phyloP scores from a whole-genome alignment of 1,139 yeast genomes.

The Arxiozyma heterogenica region DNA sequence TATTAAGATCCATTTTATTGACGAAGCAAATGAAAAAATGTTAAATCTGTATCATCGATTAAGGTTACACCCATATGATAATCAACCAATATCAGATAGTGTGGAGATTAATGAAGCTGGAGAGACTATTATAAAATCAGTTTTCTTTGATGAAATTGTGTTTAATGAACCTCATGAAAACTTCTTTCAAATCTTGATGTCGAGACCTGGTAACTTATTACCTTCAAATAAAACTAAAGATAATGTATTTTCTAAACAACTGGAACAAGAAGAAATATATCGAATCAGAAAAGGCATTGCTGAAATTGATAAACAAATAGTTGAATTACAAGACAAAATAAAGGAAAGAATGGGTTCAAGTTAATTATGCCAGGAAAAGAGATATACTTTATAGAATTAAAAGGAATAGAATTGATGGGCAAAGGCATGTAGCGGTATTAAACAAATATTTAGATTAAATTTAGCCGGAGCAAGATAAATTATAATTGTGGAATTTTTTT shows the following conservation, averaged over 20 bases:
- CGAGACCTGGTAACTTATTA: constrained; percentile 62
- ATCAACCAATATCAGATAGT: constrained; percentile 25
- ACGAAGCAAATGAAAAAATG: constrained; percentile 83
- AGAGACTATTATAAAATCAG: constrained; percentile 45
- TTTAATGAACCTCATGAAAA: constrained; percentile 94
- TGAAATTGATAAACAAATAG: constrained; percentile 51
- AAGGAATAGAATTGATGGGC: background rate
- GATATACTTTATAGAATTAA: no score
- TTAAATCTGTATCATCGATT: constrained; percentile 80
- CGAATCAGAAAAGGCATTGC: constrained; percentile 59
- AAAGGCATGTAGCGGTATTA: background rate
- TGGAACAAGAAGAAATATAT: constrained; percentile 73
- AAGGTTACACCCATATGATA: constrained; percentile 80
- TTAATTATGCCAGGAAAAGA: background rate
- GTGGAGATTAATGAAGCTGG: constrained; percentile 16
- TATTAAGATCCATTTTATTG: constrained; percentile 74
- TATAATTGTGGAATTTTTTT: no score
- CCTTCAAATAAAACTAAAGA: constrained; percentile 49
- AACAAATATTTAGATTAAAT: background rate
- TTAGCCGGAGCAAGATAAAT: background rate
- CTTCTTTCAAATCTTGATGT: constrained; percentile 63
- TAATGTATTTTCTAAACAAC: constrained; percentile 40
- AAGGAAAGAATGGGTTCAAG: constrained; percentile 31
- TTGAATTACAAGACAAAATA: constrained; percentile 43
- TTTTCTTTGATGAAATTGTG: constrained; percentile 81